Base-by-base conservation (phyloP, 441 rosid species). In the Erodium texanum region DNA sequence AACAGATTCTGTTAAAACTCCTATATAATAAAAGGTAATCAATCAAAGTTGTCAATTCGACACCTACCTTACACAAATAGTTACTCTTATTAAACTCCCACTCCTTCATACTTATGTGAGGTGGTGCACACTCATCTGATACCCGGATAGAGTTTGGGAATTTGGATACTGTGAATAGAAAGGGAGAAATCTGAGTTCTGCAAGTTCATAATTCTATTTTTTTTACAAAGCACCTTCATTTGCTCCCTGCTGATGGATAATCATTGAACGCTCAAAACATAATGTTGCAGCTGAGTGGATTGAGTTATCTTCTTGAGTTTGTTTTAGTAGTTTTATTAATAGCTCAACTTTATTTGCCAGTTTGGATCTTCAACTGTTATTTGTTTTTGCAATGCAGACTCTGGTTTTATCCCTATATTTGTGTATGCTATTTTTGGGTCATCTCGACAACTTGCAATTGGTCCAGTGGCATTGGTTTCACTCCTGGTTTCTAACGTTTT, bases 381-480 rank as follows among this genome's bases (percentile, higher is more conserved):
- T 67, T 67, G 76, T 69, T 75, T 82, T 70, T 79, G 80, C 78
- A 77, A 72, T 77, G 80, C 75, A 92, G 98, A 92, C 74, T 77
- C 86, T 76, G 93, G 95, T 43, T 89, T 92, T 77, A 82, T 92
- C 76, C 98, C 98, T 16, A 77, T 92, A 71, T 92, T 88, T 80
- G 87, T 89, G 64, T 89, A 92, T 73, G 89, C 87, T 22, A 64
- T 89, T 65, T 89, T 92, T 58, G 98, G 98, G 67, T 89, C 98
- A 15, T 92, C 98, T 61, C 92, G 96, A 50, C 98, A 92, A 83
- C 89, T 92, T 78, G 98, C 98, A 27, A 79, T 89, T 68, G 98
- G 98, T 73, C 98, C 98, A 34, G 98, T 92, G 64, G 98, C 98
- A 70, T 85, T 92, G 87, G 95, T 92, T 54, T 92, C 98, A 68